phyloP scores from a whole-genome alignment of 2,329 filamentous ascomycete genomes.

The Onygenales sp. region DNA sequence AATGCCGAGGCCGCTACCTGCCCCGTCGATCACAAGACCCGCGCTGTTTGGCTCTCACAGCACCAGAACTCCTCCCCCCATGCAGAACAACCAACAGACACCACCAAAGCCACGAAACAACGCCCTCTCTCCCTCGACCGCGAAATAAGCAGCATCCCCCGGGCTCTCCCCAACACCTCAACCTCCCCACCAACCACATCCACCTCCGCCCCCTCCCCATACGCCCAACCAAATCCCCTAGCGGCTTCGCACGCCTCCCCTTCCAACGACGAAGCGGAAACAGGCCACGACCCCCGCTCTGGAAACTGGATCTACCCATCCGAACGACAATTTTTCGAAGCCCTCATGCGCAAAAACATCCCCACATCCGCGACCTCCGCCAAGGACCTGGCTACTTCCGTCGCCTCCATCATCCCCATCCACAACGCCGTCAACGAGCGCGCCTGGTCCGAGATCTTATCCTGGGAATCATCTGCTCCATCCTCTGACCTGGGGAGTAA shows the following conservation, averaged over 20 bases:
- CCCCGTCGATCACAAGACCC: slow-evolving; percentile 82
- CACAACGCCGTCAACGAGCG: slow-evolving; percentile 98
- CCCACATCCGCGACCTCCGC: slow-evolving; percentile 40
- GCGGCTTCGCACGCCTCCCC: slow-evolving; percentile 31
- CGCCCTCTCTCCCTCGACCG: slow-evolving; percentile 55
- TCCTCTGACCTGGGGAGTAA: slow-evolving; percentile 47
- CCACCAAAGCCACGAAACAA: slow-evolving; percentile 11
- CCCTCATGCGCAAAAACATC: slow-evolving; percentile 84
- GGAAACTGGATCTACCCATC: slow-evolving; percentile 98
- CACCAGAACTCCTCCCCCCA: slow-evolving; percentile 37
- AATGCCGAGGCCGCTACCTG: slow-evolving; percentile 44
- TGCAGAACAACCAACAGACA: slow-evolving; percentile 18
- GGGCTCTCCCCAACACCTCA: slow-evolving; percentile 35
- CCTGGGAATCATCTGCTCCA: slow-evolving; percentile 68
- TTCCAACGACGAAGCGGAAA: slow-evolving; percentile 71
- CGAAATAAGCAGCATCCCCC: slow-evolving; percentile 70
- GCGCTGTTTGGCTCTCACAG: slow-evolving; percentile 75
- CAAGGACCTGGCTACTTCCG: slow-evolving; percentile 53
- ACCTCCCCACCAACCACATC: slow-evolving; percentile 10
- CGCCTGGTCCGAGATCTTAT: slow-evolving; percentile 84
- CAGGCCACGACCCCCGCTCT: slow-evolving; percentile 54
- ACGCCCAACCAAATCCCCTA: slow-evolving; percentile 16
- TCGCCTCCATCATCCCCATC: slow-evolving; percentile 88
- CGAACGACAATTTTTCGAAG: slow-evolving; percentile 96
- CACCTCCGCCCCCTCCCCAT: slow-evolving; percentile 20